Evolutionary conservation across 176 grass and related monocot species (phyloP).

Genomic region (Oryza rufipogon): DNA sequence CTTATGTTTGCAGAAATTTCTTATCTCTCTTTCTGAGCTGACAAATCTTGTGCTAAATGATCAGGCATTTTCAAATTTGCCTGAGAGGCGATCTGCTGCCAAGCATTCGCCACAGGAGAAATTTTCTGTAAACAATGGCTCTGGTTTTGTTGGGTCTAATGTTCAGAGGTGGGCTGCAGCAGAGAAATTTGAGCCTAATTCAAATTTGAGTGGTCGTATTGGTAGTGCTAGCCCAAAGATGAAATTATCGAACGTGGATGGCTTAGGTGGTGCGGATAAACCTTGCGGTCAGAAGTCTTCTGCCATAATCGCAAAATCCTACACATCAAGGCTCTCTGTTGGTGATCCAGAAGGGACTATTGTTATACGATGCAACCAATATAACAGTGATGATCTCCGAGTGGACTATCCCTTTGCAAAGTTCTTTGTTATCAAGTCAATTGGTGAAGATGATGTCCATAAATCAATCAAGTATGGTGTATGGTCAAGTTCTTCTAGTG

Average conservation of each 20-base stretch:
- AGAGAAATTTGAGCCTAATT: conserved; percentile 56
- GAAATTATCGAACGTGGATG: conserved; percentile 30
- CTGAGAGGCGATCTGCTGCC: conserved; percentile 34
- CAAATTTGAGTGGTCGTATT: conserved; percentile 25
- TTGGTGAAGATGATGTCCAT: conserved; percentile 81
- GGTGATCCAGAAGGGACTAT: conserved; percentile 58
- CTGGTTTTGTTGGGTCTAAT: conserved; percentile 45
- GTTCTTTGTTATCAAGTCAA: conserved; percentile 92
- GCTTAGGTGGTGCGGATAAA: conserved; percentile 27
- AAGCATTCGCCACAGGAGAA: conserved; percentile 37
- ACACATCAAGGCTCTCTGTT: conserved; percentile 48
- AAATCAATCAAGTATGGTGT: conserved; percentile 87
- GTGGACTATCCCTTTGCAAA: conserved; percentile 75
- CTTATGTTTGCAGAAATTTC: not conserved
- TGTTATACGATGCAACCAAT: conserved; percentile 54
- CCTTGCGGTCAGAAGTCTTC: conserved; percentile 29
- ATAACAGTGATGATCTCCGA: conserved; percentile 64
- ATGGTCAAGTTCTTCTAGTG: conserved; percentile 77
- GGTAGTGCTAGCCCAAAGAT: conserved; percentile 24
- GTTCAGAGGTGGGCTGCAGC: conserved; percentile 54
- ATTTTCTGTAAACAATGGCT: conserved; percentile 39
- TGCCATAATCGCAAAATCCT: conserved; percentile 46
- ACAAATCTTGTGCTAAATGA: conserved; percentile 5
- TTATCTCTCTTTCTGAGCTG: conserved; percentile 12
- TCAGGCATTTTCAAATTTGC: conserved; percentile 36